phyloP scores from a whole-genome alignment of 768 basidiomycete genomes.

The Lactarius tabidus region DNA sequence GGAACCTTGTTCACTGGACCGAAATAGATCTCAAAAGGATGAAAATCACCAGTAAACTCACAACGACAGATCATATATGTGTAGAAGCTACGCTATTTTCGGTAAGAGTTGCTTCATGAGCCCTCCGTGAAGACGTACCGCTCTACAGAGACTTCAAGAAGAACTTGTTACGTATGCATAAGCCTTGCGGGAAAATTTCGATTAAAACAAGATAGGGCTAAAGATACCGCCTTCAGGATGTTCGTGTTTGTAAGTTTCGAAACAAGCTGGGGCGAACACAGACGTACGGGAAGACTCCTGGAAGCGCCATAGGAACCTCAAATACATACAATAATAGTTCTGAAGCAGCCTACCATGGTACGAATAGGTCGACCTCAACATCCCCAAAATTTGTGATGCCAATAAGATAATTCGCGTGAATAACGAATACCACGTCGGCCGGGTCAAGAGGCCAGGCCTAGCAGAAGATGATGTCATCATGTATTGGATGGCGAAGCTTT shows the following conservation, averaged over 20 bases:
- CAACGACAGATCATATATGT: not conserved
- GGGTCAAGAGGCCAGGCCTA: not conserved
- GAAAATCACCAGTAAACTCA: not conserved
- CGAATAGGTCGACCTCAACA: not conserved
- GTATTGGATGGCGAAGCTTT: not conserved
- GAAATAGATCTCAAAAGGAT: not conserved
- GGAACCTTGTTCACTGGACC: not conserved
- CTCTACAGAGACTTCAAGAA: conserved; percentile 1
- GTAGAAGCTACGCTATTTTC: not conserved
- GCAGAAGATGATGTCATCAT: not conserved
- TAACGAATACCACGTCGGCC: not conserved
- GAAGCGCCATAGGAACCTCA: not conserved
- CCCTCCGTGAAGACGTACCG: not conserved
- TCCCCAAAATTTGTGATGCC: not conserved
- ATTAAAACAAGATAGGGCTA: not conserved
- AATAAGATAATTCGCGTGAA: not conserved
- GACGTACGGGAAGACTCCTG: conserved; percentile 3
- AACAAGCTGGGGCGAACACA: too few relatives aligned
- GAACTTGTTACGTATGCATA: not conserved
- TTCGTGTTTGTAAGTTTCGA: not conserved
- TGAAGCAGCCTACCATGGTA: not conserved
- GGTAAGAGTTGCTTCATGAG: not conserved
- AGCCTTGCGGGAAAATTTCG: not conserved
- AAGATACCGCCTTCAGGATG: not conserved
- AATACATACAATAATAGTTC: not conserved